Evolutionary conservation across 2,329 filamentous ascomycete species (phyloP).

Genomic region (Aspergillus candidus): DNA sequence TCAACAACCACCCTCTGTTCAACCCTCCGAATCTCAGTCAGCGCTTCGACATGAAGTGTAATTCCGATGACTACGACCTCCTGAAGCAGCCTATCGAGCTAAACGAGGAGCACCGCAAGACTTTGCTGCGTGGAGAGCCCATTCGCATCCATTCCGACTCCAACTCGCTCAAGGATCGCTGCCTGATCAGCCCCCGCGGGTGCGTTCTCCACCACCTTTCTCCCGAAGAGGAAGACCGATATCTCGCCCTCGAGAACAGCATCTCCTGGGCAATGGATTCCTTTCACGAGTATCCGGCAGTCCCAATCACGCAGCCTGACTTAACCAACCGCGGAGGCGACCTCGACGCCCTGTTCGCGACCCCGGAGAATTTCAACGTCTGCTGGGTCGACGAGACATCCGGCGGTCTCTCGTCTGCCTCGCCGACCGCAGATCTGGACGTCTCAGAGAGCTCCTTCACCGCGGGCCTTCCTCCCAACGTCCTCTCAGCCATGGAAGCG

Average conservation of each 20-base stretch:
- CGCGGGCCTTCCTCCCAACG: constrained; percentile 28
- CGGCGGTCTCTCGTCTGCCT: constrained; percentile 20
- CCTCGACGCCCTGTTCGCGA: constrained; percentile 40
- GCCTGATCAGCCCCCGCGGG: constrained; percentile 42
- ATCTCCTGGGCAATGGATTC: constrained; percentile 25
- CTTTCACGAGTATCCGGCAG: constrained; percentile 34
- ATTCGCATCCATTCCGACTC: constrained; percentile 34
- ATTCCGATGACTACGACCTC: constrained; percentile 34
- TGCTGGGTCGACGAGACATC: constrained; percentile 39
- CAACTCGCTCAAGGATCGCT: constrained; percentile 35
- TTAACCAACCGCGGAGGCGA: constrained; percentile 41
- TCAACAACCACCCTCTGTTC: constrained; percentile 35
- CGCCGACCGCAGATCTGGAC: constrained; percentile 17
- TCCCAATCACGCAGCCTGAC: constrained; percentile 34
- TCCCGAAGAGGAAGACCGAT: constrained; percentile 41
- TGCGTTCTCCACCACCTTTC: constrained; percentile 41
- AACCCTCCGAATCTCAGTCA: constrained; percentile 37
- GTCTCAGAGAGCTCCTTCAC: constrained; percentile 18
- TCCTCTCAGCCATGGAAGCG: constrained; percentile 35
- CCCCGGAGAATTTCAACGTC: constrained; percentile 41
- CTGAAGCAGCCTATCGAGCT: constrained; percentile 36
- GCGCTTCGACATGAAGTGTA: constrained; percentile 39
- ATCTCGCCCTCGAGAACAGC: constrained; percentile 40
- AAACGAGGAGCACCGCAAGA: constrained; percentile 38
- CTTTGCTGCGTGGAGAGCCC: constrained; percentile 36